A percentile compares a stretch with the other conserved stretches of the same genome.
These are phyloP conservation scores for Guyanaporus albipodus DNA, from an alignment of 768 basidiomycete species.

Conservation along the genomic window DNA sequence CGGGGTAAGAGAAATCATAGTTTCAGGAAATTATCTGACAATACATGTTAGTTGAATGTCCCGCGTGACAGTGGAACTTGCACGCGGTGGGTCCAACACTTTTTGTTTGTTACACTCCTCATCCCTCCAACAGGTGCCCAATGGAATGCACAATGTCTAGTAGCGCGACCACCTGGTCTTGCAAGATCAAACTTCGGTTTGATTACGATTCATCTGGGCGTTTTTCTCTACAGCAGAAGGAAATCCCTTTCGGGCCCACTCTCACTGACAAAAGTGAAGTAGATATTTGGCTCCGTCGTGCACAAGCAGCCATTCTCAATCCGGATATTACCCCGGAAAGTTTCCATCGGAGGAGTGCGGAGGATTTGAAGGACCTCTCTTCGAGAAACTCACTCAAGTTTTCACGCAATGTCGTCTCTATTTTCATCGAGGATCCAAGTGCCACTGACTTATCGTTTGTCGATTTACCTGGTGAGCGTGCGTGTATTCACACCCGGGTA, in stretches of 20 bases:
- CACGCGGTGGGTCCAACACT: conserved; percentile 38
- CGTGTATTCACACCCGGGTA: neutral
- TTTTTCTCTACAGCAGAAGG: conserved; percentile 4
- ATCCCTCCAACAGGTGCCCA: conserved; percentile 39
- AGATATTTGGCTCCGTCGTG: conserved; percentile 43
- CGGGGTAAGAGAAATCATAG: conserved; percentile 36
- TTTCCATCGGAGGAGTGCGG: conserved; percentile 22
- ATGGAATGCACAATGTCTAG: conserved; percentile 51
- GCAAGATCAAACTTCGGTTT: conserved; percentile 41
- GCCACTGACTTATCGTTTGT: conserved; percentile 50
- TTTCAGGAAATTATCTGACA: neutral
- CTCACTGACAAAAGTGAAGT: conserved; percentile 32
- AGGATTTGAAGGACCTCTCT: conserved; percentile 27
- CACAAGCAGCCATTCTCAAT: conserved; percentile 44
- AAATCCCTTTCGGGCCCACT: conserved; percentile 27
- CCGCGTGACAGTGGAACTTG: conserved; percentile 61
- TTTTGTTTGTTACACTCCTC: neutral
- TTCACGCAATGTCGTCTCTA: conserved; percentile 48
- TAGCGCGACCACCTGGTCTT: conserved; percentile 37
- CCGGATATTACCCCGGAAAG: conserved; percentile 10
- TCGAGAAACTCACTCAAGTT: conserved; percentile 33
- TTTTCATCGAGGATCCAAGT: conserved; percentile 42
- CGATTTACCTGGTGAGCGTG: conserved; percentile 48
- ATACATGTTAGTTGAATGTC: conserved; percentile 45
- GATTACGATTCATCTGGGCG: conserved; percentile 31